phyloP scores from a whole-genome alignment of 176 grass and related monocot species.

The Rhipidocladum racemiflorum region DNA sequence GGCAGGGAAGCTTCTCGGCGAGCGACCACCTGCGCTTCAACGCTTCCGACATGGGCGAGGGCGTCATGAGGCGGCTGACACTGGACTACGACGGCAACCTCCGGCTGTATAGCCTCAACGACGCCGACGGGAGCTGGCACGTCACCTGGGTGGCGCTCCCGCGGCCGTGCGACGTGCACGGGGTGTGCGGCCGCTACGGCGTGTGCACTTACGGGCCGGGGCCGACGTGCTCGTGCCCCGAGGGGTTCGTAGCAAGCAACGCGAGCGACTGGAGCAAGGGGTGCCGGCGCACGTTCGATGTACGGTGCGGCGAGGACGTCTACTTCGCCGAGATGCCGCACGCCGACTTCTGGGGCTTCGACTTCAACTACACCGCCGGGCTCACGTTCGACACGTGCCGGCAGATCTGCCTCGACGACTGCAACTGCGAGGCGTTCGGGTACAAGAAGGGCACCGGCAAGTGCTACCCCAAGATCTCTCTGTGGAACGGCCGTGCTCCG shows the following conservation, averaged over 20 bases:
- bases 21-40: conserved; percentile 50
- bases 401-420: conserved; percentile 50
- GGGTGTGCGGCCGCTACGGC: conserved; percentile 50
- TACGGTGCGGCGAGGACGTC: conserved; percentile 31
- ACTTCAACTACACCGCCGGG: conserved; percentile 31
- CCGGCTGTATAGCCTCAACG: conserved; percentile 57
- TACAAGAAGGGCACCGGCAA: conserved; percentile 35
- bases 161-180: conserved; percentile 57
- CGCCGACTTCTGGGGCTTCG: conserved; percentile 56
- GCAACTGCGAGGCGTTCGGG: conserved; percentile 63
- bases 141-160: conserved; percentile 50
- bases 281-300: conserved; percentile 41
- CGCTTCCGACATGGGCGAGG: conserved; percentile 49
- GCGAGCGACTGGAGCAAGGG: conserved; percentile 67
- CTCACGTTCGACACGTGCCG: conserved; percentile 37
- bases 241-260: conserved; percentile 41
- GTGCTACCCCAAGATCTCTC: conserved; percentile 60
- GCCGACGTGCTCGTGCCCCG: conserved; percentile 43
- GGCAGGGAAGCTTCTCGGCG: conserved; percentile 38
- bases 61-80: conserved; percentile 52
- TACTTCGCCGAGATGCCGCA: conserved; percentile 27
- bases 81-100: conserved; percentile 84
- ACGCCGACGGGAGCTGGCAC: conserved; percentile 26
- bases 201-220: conserved; percentile 42
- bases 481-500: conserved; percentile 42